Conservation (phyloP, 768 basidiomycete genomes). For the Russula foetens region DNA sequence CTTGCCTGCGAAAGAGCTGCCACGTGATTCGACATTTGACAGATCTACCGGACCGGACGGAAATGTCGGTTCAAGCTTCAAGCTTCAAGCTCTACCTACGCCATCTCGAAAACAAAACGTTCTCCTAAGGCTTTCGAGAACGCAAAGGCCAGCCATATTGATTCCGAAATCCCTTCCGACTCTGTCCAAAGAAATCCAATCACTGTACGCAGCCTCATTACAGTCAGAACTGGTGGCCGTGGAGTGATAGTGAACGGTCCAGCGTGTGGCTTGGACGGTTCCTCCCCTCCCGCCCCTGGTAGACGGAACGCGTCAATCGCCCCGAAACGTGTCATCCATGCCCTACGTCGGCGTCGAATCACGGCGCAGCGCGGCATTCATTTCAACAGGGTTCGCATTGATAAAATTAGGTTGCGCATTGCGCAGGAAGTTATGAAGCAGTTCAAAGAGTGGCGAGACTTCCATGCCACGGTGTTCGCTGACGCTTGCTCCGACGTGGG, state of each 20-base stretch:
- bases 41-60: too few relatives aligned
- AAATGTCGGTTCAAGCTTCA: too few relatives aligned
- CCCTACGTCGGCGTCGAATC: neutral
- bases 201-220: neutral
- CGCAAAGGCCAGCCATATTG: neutral
- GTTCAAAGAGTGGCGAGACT: neutral
- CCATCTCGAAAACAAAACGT: neutral
- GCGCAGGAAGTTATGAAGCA: neutral
- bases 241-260: too few relatives aligned
- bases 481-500: too few relatives aligned
- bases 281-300: neutral
- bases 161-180: neutral
- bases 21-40: too few relatives aligned
- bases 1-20: too few relatives aligned
- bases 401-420: neutral
- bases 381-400: neutral
- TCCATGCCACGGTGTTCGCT: neutral
- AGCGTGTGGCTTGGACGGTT: too few relatives aligned
- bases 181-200: neutral
- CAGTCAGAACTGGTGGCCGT: too few relatives aligned
- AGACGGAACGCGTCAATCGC: neutral
- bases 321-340: neutral
- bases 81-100: too few relatives aligned
- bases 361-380: neutral
- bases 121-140: neutral